These are phyloP conservation scores for Bombardia bombarda DNA, from an alignment of 495 filamentous ascomycete genomes.

Conservation along the genomic window DNA sequence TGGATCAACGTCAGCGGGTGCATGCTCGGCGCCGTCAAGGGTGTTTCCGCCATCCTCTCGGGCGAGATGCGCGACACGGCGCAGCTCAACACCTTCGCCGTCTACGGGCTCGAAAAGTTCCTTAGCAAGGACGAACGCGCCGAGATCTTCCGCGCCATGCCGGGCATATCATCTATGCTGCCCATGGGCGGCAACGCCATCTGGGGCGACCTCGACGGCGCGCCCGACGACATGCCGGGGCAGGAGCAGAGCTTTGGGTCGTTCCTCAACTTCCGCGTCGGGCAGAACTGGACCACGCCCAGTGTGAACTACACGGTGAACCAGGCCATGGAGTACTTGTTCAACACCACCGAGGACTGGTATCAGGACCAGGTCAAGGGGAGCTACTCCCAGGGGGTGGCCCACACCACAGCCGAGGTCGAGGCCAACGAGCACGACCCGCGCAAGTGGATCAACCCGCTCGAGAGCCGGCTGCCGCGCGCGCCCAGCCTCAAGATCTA, in stretches of 20 bases:
- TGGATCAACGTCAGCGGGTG: conserved; percentile 98
- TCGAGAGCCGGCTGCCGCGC: conserved; percentile 80
- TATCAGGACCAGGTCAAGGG: conserved; percentile 61
- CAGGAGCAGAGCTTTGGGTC: conserved; percentile 68
- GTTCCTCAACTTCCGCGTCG: conserved; percentile 77
- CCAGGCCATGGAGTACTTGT: conserved; percentile 68
- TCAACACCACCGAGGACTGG: conserved; percentile 75
- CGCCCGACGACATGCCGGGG: conserved; percentile 75
- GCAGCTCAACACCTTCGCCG: conserved; percentile 93
- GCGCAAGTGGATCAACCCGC: conserved; percentile 87
- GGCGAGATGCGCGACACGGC: conserved; percentile 98
- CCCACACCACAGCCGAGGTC: conserved; percentile 71
- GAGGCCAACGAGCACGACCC: conserved; percentile 77
- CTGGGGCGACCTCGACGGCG: conserved; percentile 86
- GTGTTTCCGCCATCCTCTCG: conserved; percentile 80
- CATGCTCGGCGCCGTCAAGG: conserved; percentile 94
- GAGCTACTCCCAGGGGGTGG: conserved; percentile 85
- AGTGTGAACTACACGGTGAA: conserved; percentile 70
- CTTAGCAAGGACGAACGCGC: conserved; percentile 80
- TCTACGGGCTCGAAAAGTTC: conserved; percentile 96
- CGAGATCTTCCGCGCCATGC: conserved; percentile 95
- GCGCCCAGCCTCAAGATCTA: conserved; percentile 93
- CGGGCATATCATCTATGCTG: conserved; percentile 90
- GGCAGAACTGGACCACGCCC: conserved; percentile 44
- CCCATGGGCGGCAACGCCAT: conserved; percentile 92